Evolutionary conservation across 2,329 filamentous ascomycete species (phyloP).

Genomic region (Phyllosticta citrichinensis): DNA sequence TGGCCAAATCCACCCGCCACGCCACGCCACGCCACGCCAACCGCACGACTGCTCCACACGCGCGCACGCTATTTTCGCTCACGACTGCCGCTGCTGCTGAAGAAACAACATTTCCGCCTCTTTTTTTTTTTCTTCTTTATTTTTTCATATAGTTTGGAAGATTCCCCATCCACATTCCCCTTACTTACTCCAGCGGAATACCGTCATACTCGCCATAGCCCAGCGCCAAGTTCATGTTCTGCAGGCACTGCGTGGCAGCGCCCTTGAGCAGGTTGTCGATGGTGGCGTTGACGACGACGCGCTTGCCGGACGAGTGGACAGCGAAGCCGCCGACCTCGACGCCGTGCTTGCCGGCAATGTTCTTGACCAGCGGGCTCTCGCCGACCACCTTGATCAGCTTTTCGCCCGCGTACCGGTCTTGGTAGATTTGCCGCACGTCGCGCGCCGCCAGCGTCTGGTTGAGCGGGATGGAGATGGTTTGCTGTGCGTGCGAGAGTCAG

Average conservation of each 20-base stretch:
- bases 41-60: neutral
- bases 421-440: constrained; percentile 88
- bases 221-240: constrained; percentile 91
- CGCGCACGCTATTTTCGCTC: neutral
- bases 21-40: neutral
- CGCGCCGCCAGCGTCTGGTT: constrained; percentile 79
- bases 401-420: constrained; percentile 92
- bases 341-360: constrained; percentile 74
- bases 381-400: constrained; percentile 88
- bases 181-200: constrained; percentile 45
- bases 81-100: neutral
- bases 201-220: constrained; percentile 84
- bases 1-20: neutral
- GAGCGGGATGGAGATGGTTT: constrained; percentile 83
- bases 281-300: constrained; percentile 86
- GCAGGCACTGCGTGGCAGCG: constrained; percentile 83
- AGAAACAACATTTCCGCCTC: neutral
- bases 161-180: neutral
- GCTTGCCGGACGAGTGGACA: constrained; percentile 79
- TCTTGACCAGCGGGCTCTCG: constrained; percentile 76
- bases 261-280: constrained; percentile 94
- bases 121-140: neutral
- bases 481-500: constrained; percentile 31
- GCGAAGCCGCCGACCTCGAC: constrained; percentile 93
- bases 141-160: neutral